Evolutionary conservation across 2,329 filamentous ascomycete genomes (phyloP).

Genomic region (Verruconis gallopava): DNA sequence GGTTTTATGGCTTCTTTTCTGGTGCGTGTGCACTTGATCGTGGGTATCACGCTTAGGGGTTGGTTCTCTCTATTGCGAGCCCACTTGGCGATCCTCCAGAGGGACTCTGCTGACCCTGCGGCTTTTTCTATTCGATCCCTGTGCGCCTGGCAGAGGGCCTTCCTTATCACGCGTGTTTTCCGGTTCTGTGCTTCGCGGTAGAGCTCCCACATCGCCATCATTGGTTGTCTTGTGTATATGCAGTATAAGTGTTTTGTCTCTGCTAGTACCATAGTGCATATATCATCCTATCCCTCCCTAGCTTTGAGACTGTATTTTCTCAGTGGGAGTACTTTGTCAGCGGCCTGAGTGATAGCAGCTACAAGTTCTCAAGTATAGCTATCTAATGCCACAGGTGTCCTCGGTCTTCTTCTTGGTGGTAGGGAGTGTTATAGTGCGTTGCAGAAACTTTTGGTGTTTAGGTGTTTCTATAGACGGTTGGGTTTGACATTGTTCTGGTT

Average conservation of each 20-base stretch:
- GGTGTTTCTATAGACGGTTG: conserved; percentile 9
- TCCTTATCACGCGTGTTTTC: conserved; percentile 4
- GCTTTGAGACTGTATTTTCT: conserved; percentile 11
- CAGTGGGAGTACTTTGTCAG: conserved; percentile 10
- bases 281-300: conserved; percentile 10
- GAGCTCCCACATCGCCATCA: background rate
- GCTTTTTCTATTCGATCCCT: too few relatives aligned
- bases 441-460: conserved; percentile 8
- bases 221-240: background rate
- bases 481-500: too few relatives aligned
- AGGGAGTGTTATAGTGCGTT: conserved; percentile 9
- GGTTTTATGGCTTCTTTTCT: too few relatives aligned
- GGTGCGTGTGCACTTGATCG: conserved; percentile 10
- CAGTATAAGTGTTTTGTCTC: conserved; percentile 13
- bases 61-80: too few relatives aligned
- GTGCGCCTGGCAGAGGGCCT: conserved; percentile 6
- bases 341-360: too few relatives aligned
- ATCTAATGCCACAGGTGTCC: too few relatives aligned
- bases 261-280: conserved; percentile 10
- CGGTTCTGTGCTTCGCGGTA: conserved; percentile 3
- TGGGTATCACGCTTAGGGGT: conserved; percentile 6
- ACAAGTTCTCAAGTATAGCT: too few relatives aligned
- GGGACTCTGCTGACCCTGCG: too few relatives aligned
- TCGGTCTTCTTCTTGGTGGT: too few relatives aligned
- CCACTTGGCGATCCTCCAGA: too few relatives aligned